phyloP scores from a whole-genome alignment of 352 stramenopile genomes.

The Phytophthora sojae region DNA sequence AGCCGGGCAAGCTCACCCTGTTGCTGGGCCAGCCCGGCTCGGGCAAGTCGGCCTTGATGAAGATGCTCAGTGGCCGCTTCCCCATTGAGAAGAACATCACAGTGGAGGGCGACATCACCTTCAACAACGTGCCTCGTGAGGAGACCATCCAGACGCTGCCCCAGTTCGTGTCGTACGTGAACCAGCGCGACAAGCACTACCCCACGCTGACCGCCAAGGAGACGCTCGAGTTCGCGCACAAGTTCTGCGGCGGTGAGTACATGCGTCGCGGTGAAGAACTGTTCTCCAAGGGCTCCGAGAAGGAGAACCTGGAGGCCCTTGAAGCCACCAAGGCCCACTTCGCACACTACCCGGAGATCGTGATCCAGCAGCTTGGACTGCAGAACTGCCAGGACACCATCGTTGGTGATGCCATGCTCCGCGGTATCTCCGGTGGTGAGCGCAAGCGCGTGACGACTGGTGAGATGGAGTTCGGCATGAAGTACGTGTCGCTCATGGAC shows the following conservation, averaged over 20 bases:
- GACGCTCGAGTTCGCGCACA: constrained; percentile 59
- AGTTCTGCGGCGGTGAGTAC: constrained; percentile 40
- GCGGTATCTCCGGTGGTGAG: constrained; percentile 86
- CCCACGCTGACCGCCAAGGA: constrained; percentile 59
- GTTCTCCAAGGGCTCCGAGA: constrained; percentile 15
- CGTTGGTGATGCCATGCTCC: constrained; percentile 59
- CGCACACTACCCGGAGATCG: constrained; percentile 18
- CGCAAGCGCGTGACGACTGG: too few relatives aligned
- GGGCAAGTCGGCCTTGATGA: constrained; percentile 44
- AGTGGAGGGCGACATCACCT: constrained; percentile 40
- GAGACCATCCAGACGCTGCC: constrained; percentile 43
- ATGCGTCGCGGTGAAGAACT: constrained; percentile 28
- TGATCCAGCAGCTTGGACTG: constrained; percentile 20
- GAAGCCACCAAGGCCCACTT: constrained; percentile 25
- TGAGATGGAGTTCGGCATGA: too few relatives aligned
- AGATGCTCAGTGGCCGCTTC: constrained; percentile 47
- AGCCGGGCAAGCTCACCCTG: constrained; percentile 42
- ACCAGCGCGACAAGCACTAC: constrained; percentile 58
- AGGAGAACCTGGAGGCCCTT: constrained; percentile 17
- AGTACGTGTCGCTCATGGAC: too few relatives aligned
- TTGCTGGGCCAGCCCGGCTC: constrained; percentile 37
- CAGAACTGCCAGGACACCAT: constrained; percentile 33
- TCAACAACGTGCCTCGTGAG: constrained; percentile 39
- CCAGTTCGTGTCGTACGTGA: constrained; percentile 59
- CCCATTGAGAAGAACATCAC: constrained; percentile 40